Evolutionary conservation across 768 basidiomycete species (phyloP).

Genomic region (Serendipita sp.): DNA sequence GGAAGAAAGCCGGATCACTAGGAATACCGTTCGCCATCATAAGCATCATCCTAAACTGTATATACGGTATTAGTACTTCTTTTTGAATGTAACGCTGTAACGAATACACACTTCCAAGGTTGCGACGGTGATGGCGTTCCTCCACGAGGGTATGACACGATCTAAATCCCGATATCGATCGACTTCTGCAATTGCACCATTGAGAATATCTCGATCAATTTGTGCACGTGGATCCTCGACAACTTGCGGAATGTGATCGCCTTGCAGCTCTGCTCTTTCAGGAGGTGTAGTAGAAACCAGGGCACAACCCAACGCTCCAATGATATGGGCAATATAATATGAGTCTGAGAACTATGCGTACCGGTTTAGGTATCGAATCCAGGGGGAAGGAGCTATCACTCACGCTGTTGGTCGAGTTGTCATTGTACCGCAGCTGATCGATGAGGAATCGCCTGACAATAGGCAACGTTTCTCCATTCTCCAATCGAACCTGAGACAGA

Average conservation of each 20-base stretch:
- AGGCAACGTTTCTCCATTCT: constrained; percentile 69
- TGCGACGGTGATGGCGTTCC: constrained; percentile 85
- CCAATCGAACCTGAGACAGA: constrained; percentile 72
- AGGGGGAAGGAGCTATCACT: constrained; percentile 17
- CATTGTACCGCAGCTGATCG: constrained; percentile 87
- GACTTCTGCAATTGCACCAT: constrained; percentile 62
- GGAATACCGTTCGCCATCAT: constrained; percentile 63
- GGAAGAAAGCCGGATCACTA: constrained; percentile 59
- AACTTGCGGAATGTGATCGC: constrained; percentile 33
- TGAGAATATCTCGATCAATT: constrained; percentile 34
- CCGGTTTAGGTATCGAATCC: constrained; percentile 4
- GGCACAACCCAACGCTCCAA: constrained; percentile 65
- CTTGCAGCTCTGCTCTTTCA: constrained; percentile 53
- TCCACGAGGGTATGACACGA: constrained; percentile 80
- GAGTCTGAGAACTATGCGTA: constrained; percentile 66
- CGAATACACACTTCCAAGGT: constrained; percentile 59
- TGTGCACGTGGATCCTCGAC: constrained; percentile 31
- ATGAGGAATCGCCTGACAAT: constrained; percentile 78
- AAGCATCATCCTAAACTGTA: constrained; percentile 63
- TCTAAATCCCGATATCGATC: constrained; percentile 92
- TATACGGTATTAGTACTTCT: constrained; percentile 11
- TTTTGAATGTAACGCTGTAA: constrained; percentile 11
- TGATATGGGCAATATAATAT: constrained; percentile 73
- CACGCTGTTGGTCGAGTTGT: constrained; percentile 81
- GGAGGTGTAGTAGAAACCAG: constrained; percentile 61